phyloP scores from a whole-genome alignment of 257 asterid species.

The Primulina tabacum region DNA sequence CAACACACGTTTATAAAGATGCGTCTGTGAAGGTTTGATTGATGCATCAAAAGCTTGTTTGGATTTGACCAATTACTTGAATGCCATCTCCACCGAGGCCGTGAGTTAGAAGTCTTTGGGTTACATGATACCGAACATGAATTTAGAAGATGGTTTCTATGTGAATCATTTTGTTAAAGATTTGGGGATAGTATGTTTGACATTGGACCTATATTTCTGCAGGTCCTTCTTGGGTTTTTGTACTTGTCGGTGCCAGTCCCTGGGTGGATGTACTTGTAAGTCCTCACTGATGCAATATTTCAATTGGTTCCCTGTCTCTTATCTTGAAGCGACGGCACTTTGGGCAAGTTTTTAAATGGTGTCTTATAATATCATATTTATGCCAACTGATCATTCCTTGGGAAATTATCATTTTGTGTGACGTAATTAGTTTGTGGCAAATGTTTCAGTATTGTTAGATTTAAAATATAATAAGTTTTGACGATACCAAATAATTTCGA shows the following conservation, averaged over 20 bases:
- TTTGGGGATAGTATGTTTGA: conserved; percentile 10
- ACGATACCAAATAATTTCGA: no score
- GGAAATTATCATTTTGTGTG: neutral
- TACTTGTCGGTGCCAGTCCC: conserved; percentile 97
- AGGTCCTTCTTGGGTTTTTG: conserved; percentile 94
- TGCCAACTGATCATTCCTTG: neutral
- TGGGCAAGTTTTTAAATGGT: neutral
- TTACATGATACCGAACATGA: conserved; percentile 59
- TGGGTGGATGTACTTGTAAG: conserved; percentile 98
- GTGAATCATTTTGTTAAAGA: conserved; percentile 94
- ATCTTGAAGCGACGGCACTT: conserved; percentile 5
- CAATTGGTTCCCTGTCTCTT: neutral
- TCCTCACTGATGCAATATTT: conserved; percentile 11
- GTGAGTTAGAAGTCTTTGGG: conserved; percentile 91
- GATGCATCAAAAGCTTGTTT: conserved; percentile 80
- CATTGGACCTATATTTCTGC: conserved; percentile 23
- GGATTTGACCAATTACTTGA: conserved; percentile 45
- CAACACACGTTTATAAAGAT: no score
- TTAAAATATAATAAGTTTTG: no score
- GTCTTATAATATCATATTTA: neutral
- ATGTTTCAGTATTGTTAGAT: no score
- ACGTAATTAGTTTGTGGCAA: neutral
- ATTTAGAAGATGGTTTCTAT: conserved; percentile 85
- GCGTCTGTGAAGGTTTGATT: conserved; percentile 67
- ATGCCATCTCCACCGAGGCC: conserved; percentile 80